phyloP scores from a whole-genome alignment of 2,329 filamentous ascomycete species.

The Byssothecium circinans region DNA sequence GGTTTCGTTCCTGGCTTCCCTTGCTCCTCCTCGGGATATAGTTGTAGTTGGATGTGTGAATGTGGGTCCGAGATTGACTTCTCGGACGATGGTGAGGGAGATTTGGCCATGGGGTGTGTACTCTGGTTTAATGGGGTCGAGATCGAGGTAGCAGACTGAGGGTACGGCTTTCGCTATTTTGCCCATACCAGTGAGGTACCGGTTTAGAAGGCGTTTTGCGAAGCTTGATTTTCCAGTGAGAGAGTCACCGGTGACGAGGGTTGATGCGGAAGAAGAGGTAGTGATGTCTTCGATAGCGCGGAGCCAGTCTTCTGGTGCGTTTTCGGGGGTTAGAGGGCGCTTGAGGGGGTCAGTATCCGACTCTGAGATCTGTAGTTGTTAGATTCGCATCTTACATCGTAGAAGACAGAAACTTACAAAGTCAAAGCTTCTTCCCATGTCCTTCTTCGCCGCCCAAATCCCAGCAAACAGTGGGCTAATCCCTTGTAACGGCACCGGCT shows the following conservation, averaged over 20 bases:
- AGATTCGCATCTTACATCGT: conserved; percentile 1
- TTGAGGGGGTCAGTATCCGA: conserved; percentile 29
- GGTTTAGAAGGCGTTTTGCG: conserved; percentile 66
- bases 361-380: conserved; percentile 25
- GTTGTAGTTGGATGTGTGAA: conserved; percentile 61
- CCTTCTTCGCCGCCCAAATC: conserved; percentile 61
- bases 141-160: conserved; percentile 65
- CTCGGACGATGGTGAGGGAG: conserved; percentile 63
- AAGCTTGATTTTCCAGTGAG: conserved; percentile 78
- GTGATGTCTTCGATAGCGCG: conserved; percentile 43
- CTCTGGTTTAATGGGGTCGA: conserved; percentile 78
- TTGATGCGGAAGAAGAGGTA: conserved; percentile 46
- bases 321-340: conserved; percentile 41
- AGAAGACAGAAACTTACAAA: conserved; percentile 26
- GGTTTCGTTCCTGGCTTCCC: conserved; percentile 40
- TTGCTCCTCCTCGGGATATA: conserved; percentile 14
- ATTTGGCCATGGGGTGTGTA: conserved; percentile 70
- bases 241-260: conserved; percentile 70
- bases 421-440: conserved; percentile 33
- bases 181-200: conserved; percentile 58
- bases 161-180: conserved; percentile 26
- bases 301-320: conserved; percentile 64
- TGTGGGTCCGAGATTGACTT: conserved; percentile 66
- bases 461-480: conserved; percentile 68
- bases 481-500: conserved; percentile 57